These are phyloP conservation scores for Suillus clintonianus DNA, from an alignment of 768 basidiomycete species.

Conservation along the genomic window DNA sequence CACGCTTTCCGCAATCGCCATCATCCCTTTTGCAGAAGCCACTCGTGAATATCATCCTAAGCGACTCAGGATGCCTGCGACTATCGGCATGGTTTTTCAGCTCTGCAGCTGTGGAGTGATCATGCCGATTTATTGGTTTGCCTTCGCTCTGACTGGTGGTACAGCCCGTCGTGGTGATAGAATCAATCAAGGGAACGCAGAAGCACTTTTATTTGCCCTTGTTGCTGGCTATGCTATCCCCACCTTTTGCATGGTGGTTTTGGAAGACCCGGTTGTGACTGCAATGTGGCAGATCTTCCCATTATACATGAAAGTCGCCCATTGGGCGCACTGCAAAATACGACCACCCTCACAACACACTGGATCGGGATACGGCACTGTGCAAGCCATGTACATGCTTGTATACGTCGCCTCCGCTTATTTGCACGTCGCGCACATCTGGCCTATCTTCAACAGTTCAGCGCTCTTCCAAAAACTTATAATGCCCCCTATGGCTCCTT, in stretches of 20 bases:
- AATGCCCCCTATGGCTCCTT: conserved; percentile 2
- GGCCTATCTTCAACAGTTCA: neutral
- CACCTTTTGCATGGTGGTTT: conserved; percentile 42
- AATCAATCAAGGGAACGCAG: conserved; percentile 43
- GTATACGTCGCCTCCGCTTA: conserved; percentile 21
- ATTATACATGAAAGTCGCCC: conserved; percentile 40
- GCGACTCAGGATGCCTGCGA: conserved; percentile 41
- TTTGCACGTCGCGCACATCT: conserved; percentile 22
- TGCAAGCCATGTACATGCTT: conserved; percentile 10
- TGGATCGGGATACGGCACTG: conserved; percentile 4
- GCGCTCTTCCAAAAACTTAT: conserved; percentile 3
- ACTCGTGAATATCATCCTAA: conserved; percentile 34
- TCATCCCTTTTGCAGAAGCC: conserved; percentile 41
- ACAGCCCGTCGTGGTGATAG: conserved; percentile 9
- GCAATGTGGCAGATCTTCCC: conserved; percentile 56
- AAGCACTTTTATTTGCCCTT: conserved; percentile 48
- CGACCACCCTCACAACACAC: conserved; percentile 16
- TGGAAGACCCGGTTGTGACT: conserved; percentile 45
- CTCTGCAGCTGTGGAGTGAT: conserved; percentile 40
- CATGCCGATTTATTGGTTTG: conserved; percentile 47
- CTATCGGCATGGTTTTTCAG: conserved; percentile 44
- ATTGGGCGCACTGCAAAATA: conserved; percentile 37
- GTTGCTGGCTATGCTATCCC: conserved; percentile 45
- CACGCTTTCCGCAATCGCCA: conserved; percentile 19
- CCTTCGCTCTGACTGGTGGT: conserved; percentile 42